phyloP scores from a whole-genome alignment of 2,329 filamentous ascomycete genomes.

The Neofusicoccum ribis region DNA sequence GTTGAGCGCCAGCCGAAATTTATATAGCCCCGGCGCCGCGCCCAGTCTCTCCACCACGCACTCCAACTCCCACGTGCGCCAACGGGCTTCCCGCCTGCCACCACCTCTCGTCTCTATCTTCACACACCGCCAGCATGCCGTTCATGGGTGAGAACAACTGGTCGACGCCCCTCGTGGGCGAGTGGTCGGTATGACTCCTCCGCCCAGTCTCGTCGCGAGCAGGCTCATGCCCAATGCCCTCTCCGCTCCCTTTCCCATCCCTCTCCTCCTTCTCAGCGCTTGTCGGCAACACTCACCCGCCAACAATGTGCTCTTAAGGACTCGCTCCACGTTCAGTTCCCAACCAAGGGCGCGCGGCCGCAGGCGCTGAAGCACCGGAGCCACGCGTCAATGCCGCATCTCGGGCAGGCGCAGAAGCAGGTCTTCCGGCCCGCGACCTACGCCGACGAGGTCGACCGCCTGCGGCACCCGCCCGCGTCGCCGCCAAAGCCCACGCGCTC shows the following conservation, averaged over 20 bases:
- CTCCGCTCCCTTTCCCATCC: neutral
- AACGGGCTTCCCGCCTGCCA: neutral
- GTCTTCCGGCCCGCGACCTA: constrained; percentile 2
- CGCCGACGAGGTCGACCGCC: constrained; percentile 2
- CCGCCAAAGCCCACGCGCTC: neutral
- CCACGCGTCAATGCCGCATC: neutral
- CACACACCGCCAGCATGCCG: neutral
- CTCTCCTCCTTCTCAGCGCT: neutral
- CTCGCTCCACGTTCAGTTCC: neutral
- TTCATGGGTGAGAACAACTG: constrained; percentile 6
- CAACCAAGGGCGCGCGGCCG: neutral
- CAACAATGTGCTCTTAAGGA: constrained; percentile 16
- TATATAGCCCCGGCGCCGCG: neutral
- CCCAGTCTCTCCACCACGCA: neutral
- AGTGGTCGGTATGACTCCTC: constrained; percentile 15
- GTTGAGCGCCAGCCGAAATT: neutral
- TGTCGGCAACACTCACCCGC: constrained; percentile 17
- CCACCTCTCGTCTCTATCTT: neutral
- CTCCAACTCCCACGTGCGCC: constrained; percentile 7
- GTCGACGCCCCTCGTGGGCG: neutral
- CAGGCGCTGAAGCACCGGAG: neutral
- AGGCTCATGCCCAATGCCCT: too few relatives aligned
- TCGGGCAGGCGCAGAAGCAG: neutral
- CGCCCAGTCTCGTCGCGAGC: neutral
- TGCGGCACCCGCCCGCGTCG: neutral